These are phyloP conservation scores for Polytrichum commune DNA, from an alignment of 225 moss, liverwort and hornwort species.

Conservation along the genomic window DNA sequence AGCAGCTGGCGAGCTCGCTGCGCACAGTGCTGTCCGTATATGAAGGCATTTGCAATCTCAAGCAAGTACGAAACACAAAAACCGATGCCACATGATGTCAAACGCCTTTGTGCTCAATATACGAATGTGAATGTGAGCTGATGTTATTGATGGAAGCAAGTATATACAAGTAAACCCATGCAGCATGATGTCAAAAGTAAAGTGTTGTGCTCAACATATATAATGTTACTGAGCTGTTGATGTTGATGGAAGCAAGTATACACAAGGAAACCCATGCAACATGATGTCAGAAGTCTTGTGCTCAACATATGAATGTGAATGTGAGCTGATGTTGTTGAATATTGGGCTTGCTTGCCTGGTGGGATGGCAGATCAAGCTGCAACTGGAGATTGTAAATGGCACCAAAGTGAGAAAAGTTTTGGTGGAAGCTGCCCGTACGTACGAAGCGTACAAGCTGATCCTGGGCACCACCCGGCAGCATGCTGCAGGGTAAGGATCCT, in stretches of 20 bases:
- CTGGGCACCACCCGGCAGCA: slow-evolving; percentile 48
- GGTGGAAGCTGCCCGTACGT: slow-evolving; percentile 43
- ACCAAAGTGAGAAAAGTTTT: slow-evolving; percentile 45
- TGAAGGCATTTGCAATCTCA: slow-evolving; percentile 59
- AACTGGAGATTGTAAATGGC: slow-evolving; percentile 56
- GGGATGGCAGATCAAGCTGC: slow-evolving; percentile 55
- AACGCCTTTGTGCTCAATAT: too few relatives aligned
- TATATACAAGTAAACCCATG: too few relatives aligned
- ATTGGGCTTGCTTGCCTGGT: slow-evolving; percentile 17
- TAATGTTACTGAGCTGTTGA: too few relatives aligned
- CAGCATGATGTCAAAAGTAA: too few relatives aligned
- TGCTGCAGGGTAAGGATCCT: slow-evolving; percentile 31
- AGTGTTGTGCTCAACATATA: too few relatives aligned
- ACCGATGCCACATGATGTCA: too few relatives aligned
- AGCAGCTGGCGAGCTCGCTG: slow-evolving; percentile 54
- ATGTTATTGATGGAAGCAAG: too few relatives aligned
- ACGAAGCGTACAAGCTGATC: slow-evolving; percentile 58
- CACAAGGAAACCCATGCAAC: neutral
- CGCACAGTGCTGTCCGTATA: slow-evolving; percentile 54
- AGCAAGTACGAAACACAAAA: slow-evolving; percentile 28
- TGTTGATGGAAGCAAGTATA: neutral
- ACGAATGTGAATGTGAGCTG: too few relatives aligned
- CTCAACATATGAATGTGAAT: neutral
- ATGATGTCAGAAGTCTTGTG: neutral
- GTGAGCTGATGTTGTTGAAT: neutral